Percentiles rank a stretch among this genome's conserved stretches.
Evolutionary conservation across 179 eudicot genomes (phyloP).

Genomic region (Gypsophila paniculata): DNA sequence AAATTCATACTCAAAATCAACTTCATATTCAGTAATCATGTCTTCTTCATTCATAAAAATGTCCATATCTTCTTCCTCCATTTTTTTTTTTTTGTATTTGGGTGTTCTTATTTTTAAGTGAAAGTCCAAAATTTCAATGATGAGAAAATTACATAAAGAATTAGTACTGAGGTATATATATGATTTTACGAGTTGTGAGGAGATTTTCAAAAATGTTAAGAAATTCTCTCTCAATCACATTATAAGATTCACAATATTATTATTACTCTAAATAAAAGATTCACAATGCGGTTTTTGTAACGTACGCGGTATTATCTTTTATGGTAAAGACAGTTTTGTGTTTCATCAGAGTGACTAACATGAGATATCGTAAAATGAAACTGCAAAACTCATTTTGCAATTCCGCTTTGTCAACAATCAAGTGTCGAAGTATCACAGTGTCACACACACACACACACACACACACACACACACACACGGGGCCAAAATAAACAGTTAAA

Average conservation of each 20-base stretch:
- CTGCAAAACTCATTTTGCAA: background rate
- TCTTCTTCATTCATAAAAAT: constrained; percentile 38
- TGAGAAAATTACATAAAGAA: background rate
- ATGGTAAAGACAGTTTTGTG: too few species aligned
- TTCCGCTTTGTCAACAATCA: background rate
- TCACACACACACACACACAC: too few species aligned
- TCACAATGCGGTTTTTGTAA: background rate
- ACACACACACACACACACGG: too few species aligned
- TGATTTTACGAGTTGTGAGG: background rate
- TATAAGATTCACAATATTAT: background rate
- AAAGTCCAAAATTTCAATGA: constrained; percentile 39
- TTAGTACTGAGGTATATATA: background rate
- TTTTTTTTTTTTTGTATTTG: constrained; percentile 4
- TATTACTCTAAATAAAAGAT: background rate
- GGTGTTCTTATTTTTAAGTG: background rate
- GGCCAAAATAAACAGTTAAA: background rate
- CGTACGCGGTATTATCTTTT: too few species aligned
- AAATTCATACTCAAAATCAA: constrained; percentile 69
- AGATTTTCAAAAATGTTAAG: constrained; percentile 9
- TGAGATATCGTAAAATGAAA: too few species aligned
- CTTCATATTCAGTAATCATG: constrained; percentile 33
- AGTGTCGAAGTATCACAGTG: background rate
- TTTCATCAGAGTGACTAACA: too few species aligned
- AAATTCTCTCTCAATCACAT: background rate
- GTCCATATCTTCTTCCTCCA: constrained; percentile 36